A percentile compares a stretch with the other conserved stretches of the same genome.
phyloP scores from a whole-genome alignment of 805 yeast genomes.

The Zygosaccharomyces bisporus region DNA sequence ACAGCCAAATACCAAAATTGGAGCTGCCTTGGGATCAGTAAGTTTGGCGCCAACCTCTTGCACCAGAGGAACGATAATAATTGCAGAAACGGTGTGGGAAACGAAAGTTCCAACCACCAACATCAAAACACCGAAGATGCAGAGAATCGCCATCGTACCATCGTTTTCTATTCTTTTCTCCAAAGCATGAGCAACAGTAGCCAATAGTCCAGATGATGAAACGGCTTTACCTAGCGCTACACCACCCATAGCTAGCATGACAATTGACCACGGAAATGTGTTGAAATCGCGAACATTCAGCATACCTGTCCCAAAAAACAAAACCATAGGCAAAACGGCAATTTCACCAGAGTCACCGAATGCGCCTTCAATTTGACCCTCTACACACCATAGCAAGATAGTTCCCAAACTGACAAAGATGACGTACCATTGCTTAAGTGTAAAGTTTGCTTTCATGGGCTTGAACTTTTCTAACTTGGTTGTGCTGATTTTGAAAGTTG shows the following conservation, averaged over 20 bases:
- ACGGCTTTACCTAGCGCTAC: slow-evolving; percentile 92
- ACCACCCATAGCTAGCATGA: slow-evolving; percentile 96
- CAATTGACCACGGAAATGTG: slow-evolving; percentile 95
- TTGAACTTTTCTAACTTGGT: slow-evolving; percentile 46
- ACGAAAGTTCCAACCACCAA: slow-evolving; percentile 90
- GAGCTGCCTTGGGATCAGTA: slow-evolving; percentile 67
- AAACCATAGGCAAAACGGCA: slow-evolving; percentile 78
- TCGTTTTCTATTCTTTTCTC: slow-evolving; percentile 63
- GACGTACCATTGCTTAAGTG: slow-evolving; percentile 70
- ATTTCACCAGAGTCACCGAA: slow-evolving; percentile 93
- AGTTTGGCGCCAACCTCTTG: slow-evolving; percentile 76
- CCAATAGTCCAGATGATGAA: slow-evolving; percentile 80
- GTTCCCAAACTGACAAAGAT: slow-evolving; percentile 66
- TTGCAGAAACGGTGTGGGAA: slow-evolving; percentile 94
- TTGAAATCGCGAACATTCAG: slow-evolving; percentile 83
- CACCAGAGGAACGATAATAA: slow-evolving; percentile 85
- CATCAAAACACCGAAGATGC: slow-evolving; percentile 79
- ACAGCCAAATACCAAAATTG: slow-evolving; percentile 40
- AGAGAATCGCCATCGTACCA: slow-evolving; percentile 60
- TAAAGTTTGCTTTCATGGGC: slow-evolving; percentile 61
- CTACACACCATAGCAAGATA: slow-evolving; percentile 85
- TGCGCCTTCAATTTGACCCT: slow-evolving; percentile 61
- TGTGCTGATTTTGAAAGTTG: slow-evolving; percentile 50
- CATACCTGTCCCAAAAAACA: slow-evolving; percentile 87
- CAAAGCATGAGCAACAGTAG: slow-evolving; percentile 69